Evolutionary conservation across 2,329 filamentous ascomycete species (phyloP).

Genomic region (Venturia oleaginea): DNA sequence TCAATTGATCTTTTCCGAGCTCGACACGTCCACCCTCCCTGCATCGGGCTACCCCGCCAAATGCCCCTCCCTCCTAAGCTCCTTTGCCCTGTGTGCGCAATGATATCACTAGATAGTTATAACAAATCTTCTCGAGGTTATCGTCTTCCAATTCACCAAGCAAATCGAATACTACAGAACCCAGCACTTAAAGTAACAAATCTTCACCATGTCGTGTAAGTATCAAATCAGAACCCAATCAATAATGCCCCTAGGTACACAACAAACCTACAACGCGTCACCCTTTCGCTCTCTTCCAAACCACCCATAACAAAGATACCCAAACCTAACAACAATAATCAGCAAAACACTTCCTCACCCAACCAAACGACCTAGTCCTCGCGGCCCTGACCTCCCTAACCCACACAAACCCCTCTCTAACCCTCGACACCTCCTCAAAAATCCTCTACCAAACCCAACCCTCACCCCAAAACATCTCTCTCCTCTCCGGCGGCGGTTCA

Average conservation of each 20-base stretch:
- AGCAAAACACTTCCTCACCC: constrained; percentile 81
- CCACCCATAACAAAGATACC: neutral
- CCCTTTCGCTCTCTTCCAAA: no score
- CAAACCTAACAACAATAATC: neutral
- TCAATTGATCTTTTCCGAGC: no score
- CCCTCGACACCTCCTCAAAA: constrained; percentile 71
- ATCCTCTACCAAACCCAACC: constrained; percentile 66
- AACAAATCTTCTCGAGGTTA: no score
- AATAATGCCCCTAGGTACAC: no score
- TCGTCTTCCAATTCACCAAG: no score
- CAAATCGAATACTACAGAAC: no score
- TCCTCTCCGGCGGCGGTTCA: constrained; percentile 21
- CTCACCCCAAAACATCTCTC: constrained; percentile 34
- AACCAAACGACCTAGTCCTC: constrained; percentile 69
- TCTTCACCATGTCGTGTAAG: neutral
- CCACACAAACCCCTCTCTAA: constrained; percentile 73
- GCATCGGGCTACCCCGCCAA: neutral
- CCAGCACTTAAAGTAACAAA: no score
- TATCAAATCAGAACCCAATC: neutral
- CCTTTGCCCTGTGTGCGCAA: no score
- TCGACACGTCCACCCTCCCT: no score
- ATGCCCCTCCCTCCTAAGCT: neutral
- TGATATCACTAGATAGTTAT: neutral
- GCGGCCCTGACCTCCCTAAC: constrained; percentile 69
- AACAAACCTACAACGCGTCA: no score